phyloP scores from a whole-genome alignment of 768 basidiomycete species.

The Trametes meyenii region DNA sequence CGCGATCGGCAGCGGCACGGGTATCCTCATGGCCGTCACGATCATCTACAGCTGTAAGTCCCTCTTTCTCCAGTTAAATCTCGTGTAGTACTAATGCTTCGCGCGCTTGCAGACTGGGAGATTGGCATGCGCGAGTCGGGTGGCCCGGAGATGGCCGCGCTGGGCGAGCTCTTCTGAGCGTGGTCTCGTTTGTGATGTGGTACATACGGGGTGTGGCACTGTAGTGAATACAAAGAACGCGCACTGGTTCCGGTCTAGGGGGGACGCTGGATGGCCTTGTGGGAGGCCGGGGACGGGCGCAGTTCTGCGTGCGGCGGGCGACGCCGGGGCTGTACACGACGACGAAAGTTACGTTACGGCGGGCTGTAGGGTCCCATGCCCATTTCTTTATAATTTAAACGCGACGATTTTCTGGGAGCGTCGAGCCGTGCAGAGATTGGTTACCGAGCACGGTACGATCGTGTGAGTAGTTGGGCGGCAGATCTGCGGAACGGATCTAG shows the following conservation, averaged over 20 bases:
- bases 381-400: background rate
- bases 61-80: background rate
- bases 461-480: background rate
- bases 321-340: background rate
- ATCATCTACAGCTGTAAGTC: constrained; percentile 81
- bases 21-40: constrained; percentile 97
- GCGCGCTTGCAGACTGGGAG: constrained; percentile 73
- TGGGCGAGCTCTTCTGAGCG: constrained; percentile 73
- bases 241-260: no score
- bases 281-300: background rate
- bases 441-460: background rate
- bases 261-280: background rate
- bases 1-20: constrained; percentile 93
- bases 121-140: constrained; percentile 89
- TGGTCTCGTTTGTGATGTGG: no score
- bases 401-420: constrained; percentile 8
- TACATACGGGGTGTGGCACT: background rate
- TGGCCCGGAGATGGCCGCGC: constrained; percentile 79
- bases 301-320: background rate
- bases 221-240: background rate
- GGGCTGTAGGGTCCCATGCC: constrained; percentile 2
- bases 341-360: constrained; percentile 7
- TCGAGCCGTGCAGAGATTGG: no score
- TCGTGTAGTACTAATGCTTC: background rate
- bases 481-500: background rate